Base-by-base conservation (phyloP, 495 filamentous ascomycete species). In the Rhypophila decipiens region DNA sequence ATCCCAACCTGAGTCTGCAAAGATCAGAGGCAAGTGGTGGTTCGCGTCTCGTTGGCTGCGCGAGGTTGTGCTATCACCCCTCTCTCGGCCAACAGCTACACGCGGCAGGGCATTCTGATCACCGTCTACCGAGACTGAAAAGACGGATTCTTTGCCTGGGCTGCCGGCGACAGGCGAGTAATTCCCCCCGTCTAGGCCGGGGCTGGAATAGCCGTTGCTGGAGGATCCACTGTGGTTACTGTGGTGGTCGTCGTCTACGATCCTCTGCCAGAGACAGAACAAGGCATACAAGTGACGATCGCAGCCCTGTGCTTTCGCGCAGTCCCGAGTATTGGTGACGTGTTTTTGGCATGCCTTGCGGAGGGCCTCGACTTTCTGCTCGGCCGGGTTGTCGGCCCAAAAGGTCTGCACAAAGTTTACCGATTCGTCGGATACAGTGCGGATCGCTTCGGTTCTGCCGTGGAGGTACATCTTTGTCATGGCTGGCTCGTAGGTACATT, bases 391-490 rank as follows among this genome's bases (percentile, higher is more conserved):
- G 43, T 96, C 94, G 17, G 79, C 90, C 87, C 93, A 98, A 73
- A 98, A 98, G 15, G 86, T 88, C 58, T 83, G 84, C 24, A 97
- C 86, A 56, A 96, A 98, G 48, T 93, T 80, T 19, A 86, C 76
- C 7, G 82, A 80, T 49, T 93, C 90, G 3, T 79, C 74, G 0
- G 90, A 87, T 2, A 96, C 90, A 1, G 88, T 80, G 20, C 93
- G 80, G 46, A 98, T 84, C 8, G 93, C 93, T 68, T 98, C 93
- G 1, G 93, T 98, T 19, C 93, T 84, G 10, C 93, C 93, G 55
- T 97, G 93, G 27, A 94, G 78, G 66, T 80, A 98, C 44, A 81
- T 66, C 67, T 98, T 98, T 13, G 93, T 98, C 93, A 98, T 98
- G 22, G 93, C 90, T 13, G 93, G 94, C 66, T 98, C 93, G 63